Evolutionary conservation across 2,329 filamentous ascomycete species (phyloP).

Genomic region (Ophiostoma populinum): DNA sequence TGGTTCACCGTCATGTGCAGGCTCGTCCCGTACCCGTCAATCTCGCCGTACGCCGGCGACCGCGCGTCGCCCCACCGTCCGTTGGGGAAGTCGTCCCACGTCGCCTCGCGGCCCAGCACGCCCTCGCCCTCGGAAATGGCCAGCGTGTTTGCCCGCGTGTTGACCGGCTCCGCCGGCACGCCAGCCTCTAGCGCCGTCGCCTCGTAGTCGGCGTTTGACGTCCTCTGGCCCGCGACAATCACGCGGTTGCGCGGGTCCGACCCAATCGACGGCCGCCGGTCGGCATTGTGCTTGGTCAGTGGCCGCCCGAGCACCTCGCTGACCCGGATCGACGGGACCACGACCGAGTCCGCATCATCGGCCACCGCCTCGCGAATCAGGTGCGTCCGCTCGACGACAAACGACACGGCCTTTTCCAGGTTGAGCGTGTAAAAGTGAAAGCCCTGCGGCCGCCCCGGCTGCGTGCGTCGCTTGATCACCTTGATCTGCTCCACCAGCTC

Average conservation of each 20-base stretch:
- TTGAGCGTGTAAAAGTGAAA: conserved; percentile 98
- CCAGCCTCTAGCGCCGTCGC: conserved; percentile 62
- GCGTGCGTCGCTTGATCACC: conserved; percentile 34
- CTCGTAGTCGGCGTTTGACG: conserved; percentile 48
- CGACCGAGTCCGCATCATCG: conserved; percentile 27
- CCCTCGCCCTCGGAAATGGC: conserved; percentile 92
- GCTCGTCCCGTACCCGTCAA: conserved; percentile 91
- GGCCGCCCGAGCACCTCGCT: conserved; percentile 27
- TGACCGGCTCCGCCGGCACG: conserved; percentile 54
- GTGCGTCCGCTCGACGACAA: conserved; percentile 72
- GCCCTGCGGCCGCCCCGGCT: conserved; percentile 42
- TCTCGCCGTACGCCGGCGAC: conserved; percentile 87
- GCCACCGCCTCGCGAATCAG: conserved; percentile 46
- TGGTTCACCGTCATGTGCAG: conserved; percentile 77
- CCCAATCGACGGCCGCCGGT: conserved; percentile 61
- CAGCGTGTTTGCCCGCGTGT: conserved; percentile 67
- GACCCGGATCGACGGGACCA: conserved; percentile 31
- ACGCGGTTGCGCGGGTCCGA: conserved; percentile 78
- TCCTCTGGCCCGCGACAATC: conserved; percentile 51
- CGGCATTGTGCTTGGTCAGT: conserved; percentile 22
- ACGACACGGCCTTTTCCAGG: conserved; percentile 85
- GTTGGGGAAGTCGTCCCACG: conserved; percentile 98
- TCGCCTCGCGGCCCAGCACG: conserved; percentile 76
- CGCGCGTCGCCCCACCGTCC: conserved; percentile 95
- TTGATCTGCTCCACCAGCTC: conserved; percentile 72